These are phyloP conservation scores for Aspergillus funiculosus DNA, from an alignment of 495 filamentous ascomycete genomes.

Conservation along the genomic window DNA sequence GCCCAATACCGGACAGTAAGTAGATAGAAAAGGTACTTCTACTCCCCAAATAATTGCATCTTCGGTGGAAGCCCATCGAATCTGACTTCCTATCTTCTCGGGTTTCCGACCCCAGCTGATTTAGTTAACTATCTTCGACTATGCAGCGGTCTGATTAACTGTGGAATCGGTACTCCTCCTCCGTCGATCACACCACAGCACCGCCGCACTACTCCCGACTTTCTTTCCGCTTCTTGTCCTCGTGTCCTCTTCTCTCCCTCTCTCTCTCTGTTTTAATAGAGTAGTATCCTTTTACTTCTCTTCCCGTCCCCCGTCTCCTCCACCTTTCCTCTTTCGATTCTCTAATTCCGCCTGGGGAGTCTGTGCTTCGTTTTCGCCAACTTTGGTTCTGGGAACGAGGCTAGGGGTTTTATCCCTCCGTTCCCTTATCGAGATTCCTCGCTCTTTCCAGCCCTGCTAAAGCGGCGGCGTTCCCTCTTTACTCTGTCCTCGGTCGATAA, in stretches of 20 bases:
- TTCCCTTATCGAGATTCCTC: constrained; percentile 6
- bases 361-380: constrained; percentile 1
- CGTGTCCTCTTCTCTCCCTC: constrained; percentile 18
- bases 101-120: constrained; percentile 16
- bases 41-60: too few relatives aligned
- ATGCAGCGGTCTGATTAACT: constrained; percentile 15
- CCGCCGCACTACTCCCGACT: constrained; percentile 11
- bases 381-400: neutral
- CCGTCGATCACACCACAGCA: constrained; percentile 26
- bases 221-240: constrained; percentile 13
- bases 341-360: neutral
- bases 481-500: constrained; percentile 1
- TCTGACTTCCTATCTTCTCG: constrained; percentile 7
- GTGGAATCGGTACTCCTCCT: constrained; percentile 11
- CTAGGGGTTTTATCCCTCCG: constrained; percentile 15
- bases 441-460: neutral
- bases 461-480: neutral
- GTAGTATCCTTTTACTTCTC: constrained; percentile 15
- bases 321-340: constrained; percentile 5
- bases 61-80: too few relatives aligned
- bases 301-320: constrained; percentile 7
- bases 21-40: too few relatives aligned
- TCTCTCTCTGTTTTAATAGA: constrained; percentile 15
- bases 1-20: too few relatives aligned
- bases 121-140: too few relatives aligned